Evolutionary conservation across 768 basidiomycete genomes (phyloP).

Genomic region (Termitomyces sp.): DNA sequence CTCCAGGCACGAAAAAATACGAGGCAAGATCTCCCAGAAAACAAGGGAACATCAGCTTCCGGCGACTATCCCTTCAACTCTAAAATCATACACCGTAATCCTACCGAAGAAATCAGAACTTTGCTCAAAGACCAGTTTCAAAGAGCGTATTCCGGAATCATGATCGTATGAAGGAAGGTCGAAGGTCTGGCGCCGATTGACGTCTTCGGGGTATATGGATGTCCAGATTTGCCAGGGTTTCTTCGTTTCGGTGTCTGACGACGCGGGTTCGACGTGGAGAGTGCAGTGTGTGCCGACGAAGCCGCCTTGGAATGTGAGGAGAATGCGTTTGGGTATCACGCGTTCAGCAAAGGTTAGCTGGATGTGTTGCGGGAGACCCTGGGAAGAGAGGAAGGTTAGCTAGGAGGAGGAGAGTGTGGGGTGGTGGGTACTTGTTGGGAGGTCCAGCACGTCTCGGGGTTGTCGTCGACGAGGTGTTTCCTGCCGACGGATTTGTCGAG

Average conservation of each 20-base stretch:
- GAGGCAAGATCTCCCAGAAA: too few species aligned
- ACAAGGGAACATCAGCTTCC: not conserved
- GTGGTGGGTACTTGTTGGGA: constrained; percentile 57
- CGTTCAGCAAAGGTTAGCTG: constrained; percentile 53
- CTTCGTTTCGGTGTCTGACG: constrained; percentile 13
- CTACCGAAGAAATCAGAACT: constrained; percentile 8
- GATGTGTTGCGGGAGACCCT: constrained; percentile 78
- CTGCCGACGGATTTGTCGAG: constrained; percentile 71
- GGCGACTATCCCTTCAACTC: constrained; percentile 7
- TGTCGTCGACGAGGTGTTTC: constrained; percentile 64
- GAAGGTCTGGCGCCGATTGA: constrained; percentile 70
- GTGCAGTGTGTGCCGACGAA: constrained; percentile 71
- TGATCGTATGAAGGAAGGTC: constrained; percentile 33
- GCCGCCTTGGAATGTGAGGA: constrained; percentile 79
- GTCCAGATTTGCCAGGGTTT: constrained; percentile 48
- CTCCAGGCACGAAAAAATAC: too few species aligned
- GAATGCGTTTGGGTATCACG: constrained; percentile 52
- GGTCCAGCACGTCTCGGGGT: constrained; percentile 80
- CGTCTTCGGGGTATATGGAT: constrained; percentile 72
- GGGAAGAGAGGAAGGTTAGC: not conserved
- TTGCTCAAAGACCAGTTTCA: constrained; percentile 57
- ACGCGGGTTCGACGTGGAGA: constrained; percentile 34
- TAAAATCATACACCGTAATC: constrained; percentile 14
- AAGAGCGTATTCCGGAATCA: constrained; percentile 29
- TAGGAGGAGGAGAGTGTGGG: not conserved